Evolutionary conservation across 2,329 filamentous ascomycete genomes (phyloP).

Genomic region (Cryphonectria parasitica): DNA sequence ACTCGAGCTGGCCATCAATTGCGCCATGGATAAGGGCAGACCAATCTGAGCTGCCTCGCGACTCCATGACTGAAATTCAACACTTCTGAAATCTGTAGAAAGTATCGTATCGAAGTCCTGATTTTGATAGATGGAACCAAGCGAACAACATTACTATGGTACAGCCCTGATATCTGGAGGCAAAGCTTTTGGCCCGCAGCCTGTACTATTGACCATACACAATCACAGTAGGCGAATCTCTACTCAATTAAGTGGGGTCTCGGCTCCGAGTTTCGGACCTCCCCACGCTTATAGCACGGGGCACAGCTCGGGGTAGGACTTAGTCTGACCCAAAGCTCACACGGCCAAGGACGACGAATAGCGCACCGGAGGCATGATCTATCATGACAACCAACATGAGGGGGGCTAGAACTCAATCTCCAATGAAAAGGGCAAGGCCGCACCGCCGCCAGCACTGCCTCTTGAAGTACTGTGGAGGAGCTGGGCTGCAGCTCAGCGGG

Average conservation of each 20-base stretch:
- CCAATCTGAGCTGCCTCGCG: background rate
- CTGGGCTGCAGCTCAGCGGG: background rate
- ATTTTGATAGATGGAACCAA: background rate
- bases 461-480: background rate
- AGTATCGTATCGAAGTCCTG: background rate
- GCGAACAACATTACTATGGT: background rate
- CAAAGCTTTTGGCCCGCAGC: background rate
- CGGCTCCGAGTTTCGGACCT: background rate
- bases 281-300: background rate
- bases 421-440: background rate
- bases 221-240: background rate
- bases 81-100: background rate
- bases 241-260: background rate
- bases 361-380: too few species aligned
- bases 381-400: background rate
- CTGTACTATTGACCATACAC: background rate
- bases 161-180: background rate
- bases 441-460: background rate
- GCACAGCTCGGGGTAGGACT: too few species aligned
- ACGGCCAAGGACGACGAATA: too few species aligned
- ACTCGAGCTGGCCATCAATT: constrained; percentile 26
- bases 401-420: background rate
- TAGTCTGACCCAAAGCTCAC: background rate
- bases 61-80: background rate
- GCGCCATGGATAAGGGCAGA: constrained; percentile 29